Evolutionary conservation across 805 yeast species (phyloP).

Genomic region (Grigorovia yakushimaensis): DNA sequence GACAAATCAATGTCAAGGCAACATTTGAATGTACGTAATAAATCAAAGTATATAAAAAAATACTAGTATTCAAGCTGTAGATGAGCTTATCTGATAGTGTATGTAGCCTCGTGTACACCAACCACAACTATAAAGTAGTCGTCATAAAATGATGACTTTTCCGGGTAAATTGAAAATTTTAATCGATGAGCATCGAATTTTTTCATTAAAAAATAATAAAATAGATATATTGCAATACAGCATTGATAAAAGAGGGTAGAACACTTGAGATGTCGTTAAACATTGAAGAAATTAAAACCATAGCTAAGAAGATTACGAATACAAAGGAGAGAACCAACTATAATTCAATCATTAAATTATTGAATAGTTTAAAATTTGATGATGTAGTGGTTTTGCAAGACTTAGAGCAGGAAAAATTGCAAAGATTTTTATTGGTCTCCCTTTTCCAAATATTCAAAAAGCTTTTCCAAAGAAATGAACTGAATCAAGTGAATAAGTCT

Average conservation of each 20-base stretch:
- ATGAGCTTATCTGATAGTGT: too few relatives aligned
- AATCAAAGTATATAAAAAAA: too few relatives aligned
- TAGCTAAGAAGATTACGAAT: slow-evolving; percentile 21
- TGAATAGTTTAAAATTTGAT: slow-evolving; percentile 14
- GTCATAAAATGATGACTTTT: background rate
- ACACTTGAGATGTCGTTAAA: slow-evolving; percentile 9
- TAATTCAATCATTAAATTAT: slow-evolving; percentile 23
- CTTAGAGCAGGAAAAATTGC: slow-evolving; percentile 12
- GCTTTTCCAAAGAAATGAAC: slow-evolving; percentile 25
- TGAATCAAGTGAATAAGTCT: slow-evolving; percentile 14
- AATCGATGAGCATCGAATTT: background rate
- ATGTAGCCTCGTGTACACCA: too few relatives aligned
- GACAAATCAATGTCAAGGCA: too few relatives aligned
- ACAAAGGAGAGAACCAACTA: slow-evolving; percentile 24
- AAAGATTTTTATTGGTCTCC: slow-evolving; percentile 24
- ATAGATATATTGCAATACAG: background rate
- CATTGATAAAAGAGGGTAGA: background rate
- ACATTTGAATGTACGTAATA: too few relatives aligned
- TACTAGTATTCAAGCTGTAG: too few relatives aligned
- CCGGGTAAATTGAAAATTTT: background rate
- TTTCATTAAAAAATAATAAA: background rate
- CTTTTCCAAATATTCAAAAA: slow-evolving; percentile 26
- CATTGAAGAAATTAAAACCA: slow-evolving; percentile 20
- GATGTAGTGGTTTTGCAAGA: background rate
- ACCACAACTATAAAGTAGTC: too few relatives aligned